Percentiles rank a stretch among this genome's conserved stretches.
Evolutionary conservation across 1,139 yeast species (phyloP).

Genomic region (Pneumocystis canis): DNA sequence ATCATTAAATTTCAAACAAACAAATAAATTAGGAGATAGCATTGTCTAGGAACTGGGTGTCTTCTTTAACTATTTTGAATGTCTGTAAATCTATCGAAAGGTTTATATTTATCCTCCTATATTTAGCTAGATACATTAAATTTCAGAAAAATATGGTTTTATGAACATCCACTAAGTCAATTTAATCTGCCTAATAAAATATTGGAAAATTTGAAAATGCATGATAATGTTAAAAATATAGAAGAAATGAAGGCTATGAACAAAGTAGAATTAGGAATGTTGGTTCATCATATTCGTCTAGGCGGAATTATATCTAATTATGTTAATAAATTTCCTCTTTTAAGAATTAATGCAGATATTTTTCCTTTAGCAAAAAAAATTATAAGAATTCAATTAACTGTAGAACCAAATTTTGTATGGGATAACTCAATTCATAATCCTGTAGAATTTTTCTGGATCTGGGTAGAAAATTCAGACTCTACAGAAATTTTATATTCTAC

Average conservation of each 20-base stretch:
- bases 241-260: slow-evolving; percentile 62
- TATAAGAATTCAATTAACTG: slow-evolving; percentile 56
- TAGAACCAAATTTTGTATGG: slow-evolving; percentile 75
- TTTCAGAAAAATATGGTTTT: slow-evolving; percentile 47
- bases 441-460: slow-evolving; percentile 80
- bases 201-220: slow-evolving; percentile 45
- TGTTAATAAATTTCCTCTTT: slow-evolving; percentile 58
- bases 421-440: slow-evolving; percentile 67
- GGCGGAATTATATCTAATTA: slow-evolving; percentile 50
- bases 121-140: not conserved
- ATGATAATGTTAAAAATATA: slow-evolving; percentile 42
- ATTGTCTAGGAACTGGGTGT: slow-evolving; percentile 57
- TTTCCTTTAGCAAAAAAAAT: slow-evolving; percentile 83
- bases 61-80: slow-evolving; percentile 33
- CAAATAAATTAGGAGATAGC: slow-evolving; percentile 22
- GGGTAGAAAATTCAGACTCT: slow-evolving; percentile 64
- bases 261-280: slow-evolving; percentile 66
- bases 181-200: slow-evolving; percentile 65
- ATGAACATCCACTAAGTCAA: slow-evolving; percentile 79
- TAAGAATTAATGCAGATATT: slow-evolving; percentile 64
- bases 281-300: slow-evolving; percentile 66
- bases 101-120: slow-evolving; percentile 24
- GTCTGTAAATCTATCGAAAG: slow-evolving; percentile 70
- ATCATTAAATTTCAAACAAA: slow-evolving; percentile 56
- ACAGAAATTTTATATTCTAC: slow-evolving; percentile 69